A percentile compares a stretch with the other conserved stretches of the same genome.
These are phyloP conservation scores for Nymphaea colorata DNA, from an alignment of 164 flowering plant genomes.

Conservation along the genomic window DNA sequence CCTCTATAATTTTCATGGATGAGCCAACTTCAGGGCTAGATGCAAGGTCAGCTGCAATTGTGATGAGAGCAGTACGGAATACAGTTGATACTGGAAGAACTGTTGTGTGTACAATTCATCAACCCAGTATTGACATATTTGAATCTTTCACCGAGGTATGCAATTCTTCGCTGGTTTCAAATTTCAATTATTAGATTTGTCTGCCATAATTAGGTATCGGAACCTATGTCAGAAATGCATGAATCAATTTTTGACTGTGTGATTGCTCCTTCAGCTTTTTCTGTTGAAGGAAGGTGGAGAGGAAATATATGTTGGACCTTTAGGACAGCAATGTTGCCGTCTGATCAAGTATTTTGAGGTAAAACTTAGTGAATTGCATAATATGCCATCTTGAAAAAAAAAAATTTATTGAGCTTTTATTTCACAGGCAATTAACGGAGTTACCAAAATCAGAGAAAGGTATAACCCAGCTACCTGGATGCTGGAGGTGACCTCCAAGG, in stretches of 20 bases:
- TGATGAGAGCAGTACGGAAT: neutral
- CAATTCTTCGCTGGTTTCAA: no score
- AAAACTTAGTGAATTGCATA: neutral
- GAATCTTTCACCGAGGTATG: neutral
- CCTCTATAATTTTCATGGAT: constrained; percentile 62
- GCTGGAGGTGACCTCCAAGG: constrained; percentile 19
- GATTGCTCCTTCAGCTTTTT: constrained; percentile 25
- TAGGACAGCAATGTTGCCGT: constrained; percentile 32
- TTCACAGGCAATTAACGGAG: constrained; percentile 18
- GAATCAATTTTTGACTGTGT: no score
- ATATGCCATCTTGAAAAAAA: neutral
- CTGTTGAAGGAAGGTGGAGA: constrained; percentile 53
- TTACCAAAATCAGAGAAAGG: constrained; percentile 18
- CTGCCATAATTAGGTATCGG: no score
- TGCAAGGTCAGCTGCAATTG: constrained; percentile 19
- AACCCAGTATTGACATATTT: neutral
- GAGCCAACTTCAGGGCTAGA: constrained; percentile 67
- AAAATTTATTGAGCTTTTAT: no score
- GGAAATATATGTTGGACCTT: constrained; percentile 46
- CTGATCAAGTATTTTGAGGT: constrained; percentile 53
- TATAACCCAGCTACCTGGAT: constrained; percentile 32
- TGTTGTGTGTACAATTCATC: neutral
- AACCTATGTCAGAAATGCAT: no score
- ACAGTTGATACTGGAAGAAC: neutral
- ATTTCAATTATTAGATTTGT: no score